A percentile compares a stretch with the other conserved stretches of the same genome.
phyloP scores from a whole-genome alignment of 345 rosid species.

The Melaleuca quinquenervia region DNA sequence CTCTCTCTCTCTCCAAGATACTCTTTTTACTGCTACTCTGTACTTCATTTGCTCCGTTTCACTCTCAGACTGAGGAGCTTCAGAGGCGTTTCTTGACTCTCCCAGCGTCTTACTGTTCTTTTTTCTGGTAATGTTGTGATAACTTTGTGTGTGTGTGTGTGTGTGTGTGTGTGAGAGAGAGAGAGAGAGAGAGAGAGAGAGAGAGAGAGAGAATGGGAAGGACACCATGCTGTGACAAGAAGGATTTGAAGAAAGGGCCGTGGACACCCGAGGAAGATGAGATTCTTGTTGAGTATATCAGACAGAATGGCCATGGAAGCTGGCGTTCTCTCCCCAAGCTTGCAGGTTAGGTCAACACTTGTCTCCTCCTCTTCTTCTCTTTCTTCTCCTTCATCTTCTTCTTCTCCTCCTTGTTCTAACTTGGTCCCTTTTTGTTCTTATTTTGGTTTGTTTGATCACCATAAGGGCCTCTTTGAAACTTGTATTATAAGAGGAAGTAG shows the following conservation, averaged over 20 bases:
- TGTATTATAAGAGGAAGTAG: background rate
- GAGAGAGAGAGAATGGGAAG: constrained; percentile 55
- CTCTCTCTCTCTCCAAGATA: background rate
- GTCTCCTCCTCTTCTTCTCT: background rate
- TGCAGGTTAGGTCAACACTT: constrained; percentile 32
- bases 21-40: background rate
- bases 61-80: background rate
- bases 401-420: background rate
- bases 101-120: background rate
- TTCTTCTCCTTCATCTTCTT: background rate
- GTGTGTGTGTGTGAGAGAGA: too few species aligned
- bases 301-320: constrained; percentile 83
- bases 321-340: constrained; percentile 91
- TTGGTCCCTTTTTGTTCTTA: background rate
- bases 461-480: background rate
- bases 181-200: background rate
- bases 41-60: background rate
- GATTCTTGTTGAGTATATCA: constrained; percentile 57
- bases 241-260: constrained; percentile 88
- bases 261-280: constrained; percentile 97
- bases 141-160: too few species aligned
- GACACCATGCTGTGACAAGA: constrained; percentile 81
- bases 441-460: background rate
- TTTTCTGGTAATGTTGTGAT: background rate
- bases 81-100: background rate